Percentiles rank a stretch among this genome's conserved stretches.
Conservation (phyloP, 257 asterid genomes). For the Ehretia macrophylla region DNA sequence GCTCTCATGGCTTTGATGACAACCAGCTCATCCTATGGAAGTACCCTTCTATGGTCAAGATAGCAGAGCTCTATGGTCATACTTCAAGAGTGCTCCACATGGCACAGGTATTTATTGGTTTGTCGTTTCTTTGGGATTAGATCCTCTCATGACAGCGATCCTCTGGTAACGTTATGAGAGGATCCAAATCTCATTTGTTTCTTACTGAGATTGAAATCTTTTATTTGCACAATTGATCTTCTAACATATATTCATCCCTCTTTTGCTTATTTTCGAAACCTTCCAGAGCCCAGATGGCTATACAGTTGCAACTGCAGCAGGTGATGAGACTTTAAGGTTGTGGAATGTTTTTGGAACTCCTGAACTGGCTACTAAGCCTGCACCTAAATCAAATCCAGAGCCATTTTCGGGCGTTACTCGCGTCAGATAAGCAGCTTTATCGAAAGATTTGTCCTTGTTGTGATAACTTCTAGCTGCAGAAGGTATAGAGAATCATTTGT, state of each 20-base stretch:
- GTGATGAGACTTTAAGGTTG: constrained; percentile 37
- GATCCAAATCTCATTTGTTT: not conserved
- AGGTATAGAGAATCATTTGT: no score
- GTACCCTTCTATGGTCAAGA: constrained; percentile 52
- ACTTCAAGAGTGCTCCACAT: constrained; percentile 31
- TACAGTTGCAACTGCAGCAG: constrained; percentile 33
- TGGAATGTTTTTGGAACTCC: constrained; percentile 41
- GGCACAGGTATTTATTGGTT: constrained; percentile 24
- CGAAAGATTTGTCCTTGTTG: no score
- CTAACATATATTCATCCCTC: no score
- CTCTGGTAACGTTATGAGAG: no score
- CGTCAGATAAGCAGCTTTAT: constrained; percentile 21
- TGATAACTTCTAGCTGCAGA: no score
- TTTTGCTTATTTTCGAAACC: not conserved
- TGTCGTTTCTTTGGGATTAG: not conserved
- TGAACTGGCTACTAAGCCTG: constrained; percentile 9
- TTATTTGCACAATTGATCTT: not conserved
- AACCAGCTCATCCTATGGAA: constrained; percentile 53
- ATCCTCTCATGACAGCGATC: no score
- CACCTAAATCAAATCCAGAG: constrained; percentile 17
- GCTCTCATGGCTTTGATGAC: constrained; percentile 37
- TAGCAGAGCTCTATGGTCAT: constrained; percentile 45
- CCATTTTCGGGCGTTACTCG: constrained; percentile 33
- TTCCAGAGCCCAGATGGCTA: constrained; percentile 47
- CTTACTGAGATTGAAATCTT: not conserved